Evolutionary conservation across 345 rosid genomes (phyloP), one percentile per base, ranked within the genome.

Genomic region (Acer negundo): DNA sequence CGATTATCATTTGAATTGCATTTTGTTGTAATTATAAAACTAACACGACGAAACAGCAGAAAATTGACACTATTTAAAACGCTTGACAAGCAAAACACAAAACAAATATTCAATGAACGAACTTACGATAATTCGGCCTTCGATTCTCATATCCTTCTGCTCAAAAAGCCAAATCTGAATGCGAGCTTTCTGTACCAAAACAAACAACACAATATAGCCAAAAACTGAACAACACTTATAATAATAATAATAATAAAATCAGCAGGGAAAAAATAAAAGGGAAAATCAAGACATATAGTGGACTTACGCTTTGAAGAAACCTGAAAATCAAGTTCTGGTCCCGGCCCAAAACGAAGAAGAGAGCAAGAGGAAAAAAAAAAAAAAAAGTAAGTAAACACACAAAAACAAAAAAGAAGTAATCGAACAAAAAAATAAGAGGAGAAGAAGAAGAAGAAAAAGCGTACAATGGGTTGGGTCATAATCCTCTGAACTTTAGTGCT

Each of bases 101-200:
- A 17, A 6, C 38, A n/a, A 13, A 13, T 53, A 56, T n/a, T 15
- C 4, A 56, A 56, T 56, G 22, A 69, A 68, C 17, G 53, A 79
- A 80, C 87, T 87, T 83, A 89, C 93, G 79, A 87, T 87, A 61
- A 86, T 87, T 42, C 89, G 79, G 72, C 98, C 99, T 82, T 96
- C 97, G 62, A 94, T 94, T 83, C 98, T 90, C 86, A 86, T 67
- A 81, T 96, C 98, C 78, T 91, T 94, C 95, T 94, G 98, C 88
- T 94, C 99, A 77, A 91, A 96, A 3, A 96, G 90, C 99, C 97
- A 96, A 86, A 96, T 94, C 93, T 94, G 97, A 65, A 96, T 94
- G 62, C 98, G 61, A 56, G 61, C 61, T 56, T 56, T 56, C 61
- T 56, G 10, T n/a, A 56, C 61, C 22, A 16, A 7, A 17, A 17